Evolutionary conservation across 495 filamentous ascomycete species (phyloP), one percentile per base, ranked within the genome.

Genomic region (Penicillium flavigenum): DNA sequence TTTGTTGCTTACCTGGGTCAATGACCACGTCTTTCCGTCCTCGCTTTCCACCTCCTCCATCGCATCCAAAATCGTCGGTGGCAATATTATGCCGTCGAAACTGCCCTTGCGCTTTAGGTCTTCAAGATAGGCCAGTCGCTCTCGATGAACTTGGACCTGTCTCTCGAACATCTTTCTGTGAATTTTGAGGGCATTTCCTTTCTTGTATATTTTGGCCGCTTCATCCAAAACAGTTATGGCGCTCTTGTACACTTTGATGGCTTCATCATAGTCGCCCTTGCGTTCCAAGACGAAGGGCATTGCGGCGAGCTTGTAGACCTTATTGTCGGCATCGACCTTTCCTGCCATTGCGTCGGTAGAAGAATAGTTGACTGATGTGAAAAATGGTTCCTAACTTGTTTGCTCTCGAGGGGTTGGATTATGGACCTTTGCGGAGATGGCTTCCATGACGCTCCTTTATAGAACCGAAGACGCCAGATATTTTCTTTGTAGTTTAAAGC

Each of bases 201-300:
- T 64, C 45, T 61, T 64, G 50, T 56, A 57, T 19, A 17, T 61
- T 34, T 61, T 42, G 8, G 46, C 54, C 41, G 48, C 10, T 27
- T 47, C 29, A 3, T 45, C 54, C 3, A 64, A 41, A 19, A 64
- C 39, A 0, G 63, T 58, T 19, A 77, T 58, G 2, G 54, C 50
- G 16, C 54, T 54, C 24, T 54, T 63, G 43, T 64, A 49, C n/a
- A 70, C 31, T 22, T 24, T 19, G 36, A 75, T 72, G 4, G 75
- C 73, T 16, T 73, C 71, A n/a, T 65, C 54, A 29, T 71, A 74
- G 22, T 68, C 65, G 9, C 69, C 69, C 22, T 67, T 60, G 14
- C 51, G 29, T 14, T 57, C 17, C 7, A 72, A 58, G 19, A 68
- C 16, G 6, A 59, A 32, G 4, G 62, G 53, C 11, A 11, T 14